Evolutionary conservation across 805 yeast species (phyloP).

Genomic region (Barnettozyma californica): DNA sequence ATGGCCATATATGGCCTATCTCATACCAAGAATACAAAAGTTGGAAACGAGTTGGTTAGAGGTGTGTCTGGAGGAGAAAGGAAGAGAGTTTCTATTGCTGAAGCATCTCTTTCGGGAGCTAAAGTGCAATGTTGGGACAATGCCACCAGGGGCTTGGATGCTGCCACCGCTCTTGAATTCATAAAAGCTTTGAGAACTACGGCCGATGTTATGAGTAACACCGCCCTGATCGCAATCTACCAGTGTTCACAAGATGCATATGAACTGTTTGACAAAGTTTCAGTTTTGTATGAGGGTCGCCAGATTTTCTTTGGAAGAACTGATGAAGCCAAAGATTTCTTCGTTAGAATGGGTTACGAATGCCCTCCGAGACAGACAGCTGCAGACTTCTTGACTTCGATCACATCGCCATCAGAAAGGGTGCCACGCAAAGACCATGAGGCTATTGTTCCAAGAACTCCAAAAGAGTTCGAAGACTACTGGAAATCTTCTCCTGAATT

Average conservation of each 20-base stretch:
- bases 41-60: conserved; percentile 57
- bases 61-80: conserved; percentile 74
- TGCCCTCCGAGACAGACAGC: conserved; percentile 65
- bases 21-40: conserved; percentile 56
- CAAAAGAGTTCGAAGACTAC: conserved; percentile 53
- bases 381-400: conserved; percentile 65
- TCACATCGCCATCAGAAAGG: conserved; percentile 65
- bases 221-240: conserved; percentile 64
- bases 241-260: conserved; percentile 67
- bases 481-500: conserved; percentile 51
- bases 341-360: conserved; percentile 57
- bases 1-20: conserved; percentile 42
- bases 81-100: conserved; percentile 65
- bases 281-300: conserved; percentile 54
- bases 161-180: conserved; percentile 53
- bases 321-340: conserved; percentile 47
- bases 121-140: conserved; percentile 47
- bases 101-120: conserved; percentile 43
- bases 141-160: conserved; percentile 56
- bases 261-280: conserved; percentile 56
- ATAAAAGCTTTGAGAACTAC: conserved; percentile 44
- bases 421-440: conserved; percentile 42
- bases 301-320: conserved; percentile 63
- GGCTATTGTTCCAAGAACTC: conserved; percentile 50
- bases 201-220: conserved; percentile 38